These are phyloP conservation scores for Maudiozyma serrabonitensis DNA, from an alignment of 805 yeast genomes.

Conservation along the genomic window DNA sequence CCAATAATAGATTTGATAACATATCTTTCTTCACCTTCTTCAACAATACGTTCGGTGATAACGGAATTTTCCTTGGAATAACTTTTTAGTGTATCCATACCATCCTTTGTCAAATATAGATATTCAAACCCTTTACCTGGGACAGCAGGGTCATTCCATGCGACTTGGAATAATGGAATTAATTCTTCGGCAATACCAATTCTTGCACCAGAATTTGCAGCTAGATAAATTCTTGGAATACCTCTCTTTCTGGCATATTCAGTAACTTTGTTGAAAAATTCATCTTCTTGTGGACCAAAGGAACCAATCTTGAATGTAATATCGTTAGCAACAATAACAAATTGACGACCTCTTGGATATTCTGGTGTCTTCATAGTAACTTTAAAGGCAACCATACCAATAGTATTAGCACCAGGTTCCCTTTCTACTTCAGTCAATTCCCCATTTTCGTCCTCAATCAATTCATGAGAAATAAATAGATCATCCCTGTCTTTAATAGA, in stretches of 20 bases:
- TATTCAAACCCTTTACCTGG: slow-evolving; percentile 86
- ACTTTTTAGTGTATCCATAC: slow-evolving; percentile 44
- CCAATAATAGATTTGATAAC: slow-evolving; percentile 82
- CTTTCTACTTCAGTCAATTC: slow-evolving; percentile 80
- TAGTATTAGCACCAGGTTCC: slow-evolving; percentile 91
- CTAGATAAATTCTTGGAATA: slow-evolving; percentile 87
- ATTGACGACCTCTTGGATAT: slow-evolving; percentile 91
- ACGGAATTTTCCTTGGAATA: slow-evolving; percentile 54
- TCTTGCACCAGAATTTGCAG: slow-evolving; percentile 99
- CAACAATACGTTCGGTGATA: slow-evolving; percentile 69
- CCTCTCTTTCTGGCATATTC: slow-evolving; percentile 85
- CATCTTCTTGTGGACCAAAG: slow-evolving; percentile 94
- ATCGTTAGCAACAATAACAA: slow-evolving; percentile 90
- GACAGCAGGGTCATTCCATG: slow-evolving; percentile 73
- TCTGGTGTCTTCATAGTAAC: slow-evolving; percentile 90
- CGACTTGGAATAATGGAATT: slow-evolving; percentile 78
- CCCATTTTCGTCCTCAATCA: slow-evolving; percentile 71
- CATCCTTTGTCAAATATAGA: slow-evolving; percentile 70
- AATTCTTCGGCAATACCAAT: slow-evolving; percentile 97
- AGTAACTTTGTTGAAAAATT: slow-evolving; percentile 84
- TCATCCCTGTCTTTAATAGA: slow-evolving; percentile 36
- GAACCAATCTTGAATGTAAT: slow-evolving; percentile 98
- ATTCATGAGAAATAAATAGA: slow-evolving; percentile 67
- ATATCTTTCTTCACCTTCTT: slow-evolving; percentile 73
- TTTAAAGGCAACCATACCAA: slow-evolving; percentile 97